A percentile compares a stretch with the other conserved stretches of the same genome.
These are phyloP conservation scores for Microsporum ferrugineum DNA, from an alignment of 2,329 filamentous ascomycete species.

Conservation along the genomic window DNA sequence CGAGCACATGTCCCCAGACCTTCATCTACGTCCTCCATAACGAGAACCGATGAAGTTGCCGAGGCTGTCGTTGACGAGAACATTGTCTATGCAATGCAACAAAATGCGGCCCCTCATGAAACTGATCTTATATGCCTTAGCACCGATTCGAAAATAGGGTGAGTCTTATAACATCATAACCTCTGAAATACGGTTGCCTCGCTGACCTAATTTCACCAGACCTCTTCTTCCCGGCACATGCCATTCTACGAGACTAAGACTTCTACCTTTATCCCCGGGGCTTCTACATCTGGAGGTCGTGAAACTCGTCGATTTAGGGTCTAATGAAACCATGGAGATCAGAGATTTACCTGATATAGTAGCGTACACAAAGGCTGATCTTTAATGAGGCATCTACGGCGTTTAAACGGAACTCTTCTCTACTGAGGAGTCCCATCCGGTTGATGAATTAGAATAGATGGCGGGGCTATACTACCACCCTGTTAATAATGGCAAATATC, in stretches of 20 bases:
- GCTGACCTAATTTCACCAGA: constrained; percentile 22
- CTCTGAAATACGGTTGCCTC: not conserved
- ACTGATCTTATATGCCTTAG: constrained; percentile 46
- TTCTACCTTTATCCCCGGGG: constrained; percentile 42
- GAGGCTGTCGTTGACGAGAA: constrained; percentile 48
- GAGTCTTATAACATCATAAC: constrained; percentile 20
- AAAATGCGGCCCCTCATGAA: constrained; percentile 38
- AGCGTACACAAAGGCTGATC: constrained; percentile 22
- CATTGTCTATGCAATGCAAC: constrained; percentile 45
- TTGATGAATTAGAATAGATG: not conserved
- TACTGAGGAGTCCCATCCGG: not conserved
- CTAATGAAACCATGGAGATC: constrained; percentile 45
- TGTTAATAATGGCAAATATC: not conserved
- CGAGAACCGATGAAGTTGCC: constrained; percentile 31
- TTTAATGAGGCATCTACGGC: not conserved
- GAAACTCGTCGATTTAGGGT: constrained; percentile 44
- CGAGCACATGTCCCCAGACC: constrained; percentile 34
- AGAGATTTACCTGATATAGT: constrained; percentile 47
- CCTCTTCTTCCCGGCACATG: constrained; percentile 45
- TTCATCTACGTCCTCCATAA: constrained; percentile 34
- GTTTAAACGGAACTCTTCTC: not conserved
- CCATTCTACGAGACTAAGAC: constrained; percentile 45
- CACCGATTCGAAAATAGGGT: constrained; percentile 49
- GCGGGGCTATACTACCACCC: not conserved
- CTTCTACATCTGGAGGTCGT: constrained; percentile 43